A percentile compares a stretch with the other conserved stretches of the same genome.
Conservation (phyloP, 306 rosid genomes). For the Gynostemma pentaphyllum region DNA sequence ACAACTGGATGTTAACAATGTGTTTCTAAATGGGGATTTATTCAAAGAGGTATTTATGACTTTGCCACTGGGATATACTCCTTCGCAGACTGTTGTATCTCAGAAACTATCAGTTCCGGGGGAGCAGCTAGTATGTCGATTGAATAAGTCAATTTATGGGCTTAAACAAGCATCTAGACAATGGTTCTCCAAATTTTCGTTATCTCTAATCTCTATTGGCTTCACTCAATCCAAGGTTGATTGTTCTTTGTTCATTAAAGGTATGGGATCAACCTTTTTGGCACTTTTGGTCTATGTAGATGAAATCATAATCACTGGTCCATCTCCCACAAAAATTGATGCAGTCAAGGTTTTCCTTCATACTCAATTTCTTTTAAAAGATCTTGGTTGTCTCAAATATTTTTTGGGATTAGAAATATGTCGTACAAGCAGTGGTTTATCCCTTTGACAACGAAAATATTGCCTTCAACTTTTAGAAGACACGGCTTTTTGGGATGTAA, state of each 20-base stretch:
- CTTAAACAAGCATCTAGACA: neutral
- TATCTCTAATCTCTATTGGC: neutral
- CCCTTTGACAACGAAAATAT: neutral
- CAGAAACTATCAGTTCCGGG: no score
- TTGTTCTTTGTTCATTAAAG: neutral
- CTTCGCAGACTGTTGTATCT: no score
- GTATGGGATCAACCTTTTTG: neutral
- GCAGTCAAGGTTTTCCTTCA: neutral
- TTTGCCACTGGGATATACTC: neutral
- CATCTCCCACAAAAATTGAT: neutral
- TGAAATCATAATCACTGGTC: neutral
- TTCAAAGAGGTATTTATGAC: no score
- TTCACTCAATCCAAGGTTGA: neutral
- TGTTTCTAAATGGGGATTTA: no score
- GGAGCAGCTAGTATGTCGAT: neutral
- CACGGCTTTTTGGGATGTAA: neutral
- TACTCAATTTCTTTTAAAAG: neutral
- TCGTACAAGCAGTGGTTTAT: neutral
- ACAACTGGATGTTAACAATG: no score
- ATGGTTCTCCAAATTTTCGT: neutral
- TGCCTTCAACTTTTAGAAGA: neutral
- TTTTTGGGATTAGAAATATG: neutral
- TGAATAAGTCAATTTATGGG: neutral
- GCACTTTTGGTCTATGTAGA: no score
- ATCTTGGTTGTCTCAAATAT: neutral